A percentile compares a stretch with the other conserved stretches of the same genome.
Evolutionary conservation across 257 asterid genomes (phyloP).

Genomic region (Craterostigma plantagineum): DNA sequence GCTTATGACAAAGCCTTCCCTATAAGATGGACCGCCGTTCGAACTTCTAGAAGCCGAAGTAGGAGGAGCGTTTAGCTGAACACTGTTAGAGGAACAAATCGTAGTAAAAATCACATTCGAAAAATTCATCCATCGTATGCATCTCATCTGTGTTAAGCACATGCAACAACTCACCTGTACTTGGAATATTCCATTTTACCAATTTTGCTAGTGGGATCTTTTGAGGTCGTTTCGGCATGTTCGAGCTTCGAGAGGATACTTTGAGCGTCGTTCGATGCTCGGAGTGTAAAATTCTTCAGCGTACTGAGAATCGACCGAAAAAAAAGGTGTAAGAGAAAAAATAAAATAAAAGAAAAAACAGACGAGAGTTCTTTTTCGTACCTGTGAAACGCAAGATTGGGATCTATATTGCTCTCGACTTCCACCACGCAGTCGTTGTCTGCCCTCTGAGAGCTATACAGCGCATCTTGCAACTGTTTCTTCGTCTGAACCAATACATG

Average conservation of each 20-base stretch:
- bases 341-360: background rate
- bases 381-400: conserved; percentile 65
- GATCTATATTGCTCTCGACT: conserved; percentile 77
- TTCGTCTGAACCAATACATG: conserved; percentile 58
- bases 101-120: background rate
- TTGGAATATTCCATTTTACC: conserved; percentile 52
- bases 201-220: conserved; percentile 23
- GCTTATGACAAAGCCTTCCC: conserved; percentile 76
- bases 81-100: conserved; percentile 26
- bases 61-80: conserved; percentile 77
- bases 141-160: background rate
- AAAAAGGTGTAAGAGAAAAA: conserved; percentile 8
- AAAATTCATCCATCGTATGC: conserved; percentile 2
- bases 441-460: conserved; percentile 49
- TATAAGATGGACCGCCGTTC: conserved; percentile 19
- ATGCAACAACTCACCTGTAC: conserved; percentile 38
- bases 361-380: conserved; percentile 3
- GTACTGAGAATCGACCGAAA: conserved; percentile 24
- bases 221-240: conserved; percentile 15
- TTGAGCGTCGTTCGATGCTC: conserved; percentile 52
- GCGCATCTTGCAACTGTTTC: conserved; percentile 44
- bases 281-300: conserved; percentile 45
- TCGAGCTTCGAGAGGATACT: conserved; percentile 37
- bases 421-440: conserved; percentile 65
- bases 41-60: conserved; percentile 45